Conservation (phyloP, 2,329 filamentous ascomycete species). For the Pseudocercospora cruenta region DNA sequence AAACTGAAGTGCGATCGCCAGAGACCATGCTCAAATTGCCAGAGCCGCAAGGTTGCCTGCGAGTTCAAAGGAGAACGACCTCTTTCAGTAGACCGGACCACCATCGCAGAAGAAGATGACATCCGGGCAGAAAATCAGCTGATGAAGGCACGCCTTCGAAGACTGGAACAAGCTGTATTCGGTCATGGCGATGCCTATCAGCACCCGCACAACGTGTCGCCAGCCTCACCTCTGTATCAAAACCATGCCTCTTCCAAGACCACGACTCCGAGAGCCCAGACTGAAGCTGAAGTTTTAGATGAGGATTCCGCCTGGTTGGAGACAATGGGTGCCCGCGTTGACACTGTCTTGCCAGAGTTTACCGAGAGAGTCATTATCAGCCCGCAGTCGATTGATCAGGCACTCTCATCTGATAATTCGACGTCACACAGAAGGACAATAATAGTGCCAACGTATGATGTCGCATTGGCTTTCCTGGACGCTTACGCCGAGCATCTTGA, state of each 20-base stretch:
- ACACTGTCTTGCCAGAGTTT: constrained; percentile 18
- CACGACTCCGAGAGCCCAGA: background rate
- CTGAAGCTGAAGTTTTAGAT: constrained; percentile 19
- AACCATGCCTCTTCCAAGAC: constrained; percentile 1
- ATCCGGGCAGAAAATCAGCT: constrained; percentile 25
- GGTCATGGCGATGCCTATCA: background rate
- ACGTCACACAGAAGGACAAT: constrained; percentile 18
- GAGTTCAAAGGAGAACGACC: constrained; percentile 19
- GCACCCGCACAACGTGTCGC: background rate
- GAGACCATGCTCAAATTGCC: constrained; percentile 33
- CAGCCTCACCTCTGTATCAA: background rate
- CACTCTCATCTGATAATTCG: background rate
- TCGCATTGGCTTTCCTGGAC: constrained; percentile 25
- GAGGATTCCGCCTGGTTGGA: constrained; percentile 25
- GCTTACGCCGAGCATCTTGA: constrained; percentile 29
- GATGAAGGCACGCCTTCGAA: constrained; percentile 24
- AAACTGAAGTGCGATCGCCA: constrained; percentile 28
- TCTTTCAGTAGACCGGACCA: background rate
- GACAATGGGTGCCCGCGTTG: constrained; percentile 10
- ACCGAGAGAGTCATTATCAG: constrained; percentile 10
- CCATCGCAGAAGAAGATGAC: constrained; percentile 4
- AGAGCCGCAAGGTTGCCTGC: constrained; percentile 26
- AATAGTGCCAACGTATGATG: constrained; percentile 24
- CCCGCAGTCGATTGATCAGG: constrained; percentile 18
- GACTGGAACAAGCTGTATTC: constrained; percentile 28